Percentiles rank a stretch among this genome's conserved stretches.
These are phyloP conservation scores for Alternaria angustiovoidea DNA, from an alignment of 2,329 filamentous ascomycete species.

Conservation along the genomic window DNA sequence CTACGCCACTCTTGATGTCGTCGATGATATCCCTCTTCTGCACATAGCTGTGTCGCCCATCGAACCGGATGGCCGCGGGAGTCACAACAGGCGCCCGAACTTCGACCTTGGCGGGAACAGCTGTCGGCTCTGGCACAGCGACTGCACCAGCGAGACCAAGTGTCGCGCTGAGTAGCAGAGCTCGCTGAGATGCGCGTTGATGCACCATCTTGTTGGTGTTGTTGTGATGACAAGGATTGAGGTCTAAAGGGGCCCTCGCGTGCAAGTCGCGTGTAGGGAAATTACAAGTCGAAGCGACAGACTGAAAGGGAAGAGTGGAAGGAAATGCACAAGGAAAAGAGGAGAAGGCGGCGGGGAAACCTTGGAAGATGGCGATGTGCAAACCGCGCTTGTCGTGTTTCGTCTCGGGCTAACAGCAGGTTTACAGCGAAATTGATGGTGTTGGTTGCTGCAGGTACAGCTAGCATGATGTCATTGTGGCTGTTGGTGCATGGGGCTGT, in stretches of 20 bases:
- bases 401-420: constrained; percentile 14
- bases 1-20: constrained; percentile 44
- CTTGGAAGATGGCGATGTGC: not conserved
- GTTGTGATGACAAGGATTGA: not conserved
- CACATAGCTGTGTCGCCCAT: constrained; percentile 42
- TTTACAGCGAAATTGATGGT: constrained; percentile 11
- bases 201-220: constrained; percentile 24
- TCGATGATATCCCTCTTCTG: constrained; percentile 43
- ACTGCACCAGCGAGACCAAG: constrained; percentile 35
- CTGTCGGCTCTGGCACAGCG: constrained; percentile 44
- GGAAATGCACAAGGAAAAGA: constrained; percentile 1
- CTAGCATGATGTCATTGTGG: constrained; percentile 16
- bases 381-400: constrained; percentile 8
- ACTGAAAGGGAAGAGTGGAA: constrained; percentile 12
- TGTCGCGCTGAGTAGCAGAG: constrained; percentile 33
- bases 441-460: constrained; percentile 17
- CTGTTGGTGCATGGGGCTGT: constrained; percentile 1
- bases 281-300: constrained; percentile 18
- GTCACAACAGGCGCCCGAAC: constrained; percentile 43
- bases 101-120: constrained; percentile 39
- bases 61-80: constrained; percentile 45
- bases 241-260: constrained; percentile 5
- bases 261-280: constrained; percentile 1
- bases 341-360: not conserved
- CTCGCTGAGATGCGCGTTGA: constrained; percentile 23